A percentile compares a stretch with the other conserved stretches of the same genome.
Evolutionary conservation across 1,284 basidiomycete species (phyloP).

Genomic region (Fomes fomentarius): DNA sequence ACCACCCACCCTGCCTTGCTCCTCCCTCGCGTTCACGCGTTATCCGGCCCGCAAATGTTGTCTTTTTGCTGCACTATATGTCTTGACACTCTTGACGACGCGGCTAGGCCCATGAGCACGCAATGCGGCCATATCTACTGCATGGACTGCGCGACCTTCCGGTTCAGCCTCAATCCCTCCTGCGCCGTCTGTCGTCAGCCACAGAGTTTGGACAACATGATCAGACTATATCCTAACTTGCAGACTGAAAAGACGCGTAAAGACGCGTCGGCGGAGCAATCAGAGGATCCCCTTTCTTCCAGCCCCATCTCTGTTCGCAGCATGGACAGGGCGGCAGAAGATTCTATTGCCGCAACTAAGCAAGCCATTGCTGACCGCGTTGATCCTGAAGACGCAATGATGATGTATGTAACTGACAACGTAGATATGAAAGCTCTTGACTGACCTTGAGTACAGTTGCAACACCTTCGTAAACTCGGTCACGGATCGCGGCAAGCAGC

Average conservation of each 20-base stretch:
- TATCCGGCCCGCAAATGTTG: slow-evolving; percentile 12
- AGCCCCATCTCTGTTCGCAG: slow-evolving; percentile 14
- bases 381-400: slow-evolving; percentile 13
- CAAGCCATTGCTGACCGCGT: slow-evolving; percentile 12
- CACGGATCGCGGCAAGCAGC: slow-evolving; percentile 14
- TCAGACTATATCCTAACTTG: slow-evolving; percentile 28
- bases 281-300: slow-evolving; percentile 6
- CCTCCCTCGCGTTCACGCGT: not conserved
- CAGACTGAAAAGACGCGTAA: slow-evolving; percentile 2
- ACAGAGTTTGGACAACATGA: slow-evolving; percentile 25
- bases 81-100: slow-evolving; percentile 24
- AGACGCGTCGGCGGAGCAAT: not conserved
- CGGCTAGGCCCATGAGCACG: slow-evolving; percentile 23
- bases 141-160: slow-evolving; percentile 31
- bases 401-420: slow-evolving; percentile 2
- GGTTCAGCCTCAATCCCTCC: slow-evolving; percentile 24
- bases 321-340: slow-evolving; percentile 16
- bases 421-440: not conserved
- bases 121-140: slow-evolving; percentile 36
- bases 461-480: slow-evolving; percentile 24
- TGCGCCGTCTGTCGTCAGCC: slow-evolving; percentile 31
- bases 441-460: slow-evolving; percentile 7
- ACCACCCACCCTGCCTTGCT: not conserved
- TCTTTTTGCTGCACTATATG: slow-evolving; percentile 31
- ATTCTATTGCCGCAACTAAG: slow-evolving; percentile 11